Conservation (phyloP, 2,329 filamentous ascomycete species). For the Basipetospora chlamydospora region DNA sequence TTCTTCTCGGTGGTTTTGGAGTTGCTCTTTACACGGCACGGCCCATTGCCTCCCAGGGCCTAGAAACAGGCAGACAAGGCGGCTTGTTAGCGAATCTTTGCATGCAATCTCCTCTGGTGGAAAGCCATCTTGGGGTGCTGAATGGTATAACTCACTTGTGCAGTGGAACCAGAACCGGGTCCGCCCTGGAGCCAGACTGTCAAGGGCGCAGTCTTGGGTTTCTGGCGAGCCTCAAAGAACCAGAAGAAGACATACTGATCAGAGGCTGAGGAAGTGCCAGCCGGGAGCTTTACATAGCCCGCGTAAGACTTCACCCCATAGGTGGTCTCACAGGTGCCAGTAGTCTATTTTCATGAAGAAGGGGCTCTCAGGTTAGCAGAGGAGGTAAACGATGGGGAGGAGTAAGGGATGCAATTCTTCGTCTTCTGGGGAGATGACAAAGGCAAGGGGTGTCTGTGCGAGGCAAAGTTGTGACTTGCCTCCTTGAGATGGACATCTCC, state of each 20-base stretch:
- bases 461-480: no score
- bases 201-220: conserved; percentile 1
- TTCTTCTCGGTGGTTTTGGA: conserved; percentile 40
- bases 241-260: conserved; percentile 32
- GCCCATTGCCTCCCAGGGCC: conserved; percentile 32
- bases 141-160: conserved; percentile 24
- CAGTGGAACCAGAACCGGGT: conserved; percentile 49
- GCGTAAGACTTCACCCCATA: conserved; percentile 20
- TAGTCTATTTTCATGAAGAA: background rate
- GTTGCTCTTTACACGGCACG: conserved; percentile 34
- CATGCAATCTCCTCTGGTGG: no score
- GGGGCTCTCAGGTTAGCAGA: no score
- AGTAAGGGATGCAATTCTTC: no score
- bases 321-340: conserved; percentile 33
- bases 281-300: conserved; percentile 35
- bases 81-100: no score
- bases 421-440: no score
- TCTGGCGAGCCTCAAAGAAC: conserved; percentile 30
- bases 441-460: no score
- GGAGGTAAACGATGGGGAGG: no score
- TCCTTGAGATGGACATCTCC: no score
- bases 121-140: conserved; percentile 10
- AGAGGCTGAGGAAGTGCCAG: conserved; percentile 5
- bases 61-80: no score
- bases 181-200: conserved; percentile 53